A percentile compares a stretch with the other conserved stretches of the same genome.
These are phyloP conservation scores for Aspergillus novofumigatus DNA, from an alignment of 2,329 filamentous ascomycete genomes.

Conservation along the genomic window DNA sequence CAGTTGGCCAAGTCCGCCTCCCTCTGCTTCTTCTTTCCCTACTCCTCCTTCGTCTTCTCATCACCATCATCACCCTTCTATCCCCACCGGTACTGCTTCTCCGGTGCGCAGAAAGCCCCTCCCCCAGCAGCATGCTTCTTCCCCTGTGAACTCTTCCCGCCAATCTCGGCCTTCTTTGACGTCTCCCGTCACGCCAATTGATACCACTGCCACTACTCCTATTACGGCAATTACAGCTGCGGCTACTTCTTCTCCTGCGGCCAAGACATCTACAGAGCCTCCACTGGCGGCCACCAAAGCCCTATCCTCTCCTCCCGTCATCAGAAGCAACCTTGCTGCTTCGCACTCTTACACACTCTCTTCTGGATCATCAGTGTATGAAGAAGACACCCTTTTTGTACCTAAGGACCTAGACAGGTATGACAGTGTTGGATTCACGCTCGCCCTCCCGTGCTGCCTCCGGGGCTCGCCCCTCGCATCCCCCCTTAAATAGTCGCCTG, in stretches of 20 bases:
- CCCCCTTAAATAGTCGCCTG: conserved; percentile 2
- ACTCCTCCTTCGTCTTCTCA: conserved; percentile 9
- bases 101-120: conserved; percentile 53
- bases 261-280: conserved; percentile 18
- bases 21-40: conserved; percentile 13
- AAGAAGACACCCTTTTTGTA: conserved; percentile 27
- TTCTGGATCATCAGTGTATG: conserved; percentile 22
- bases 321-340: conserved; percentile 6
- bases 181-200: conserved; percentile 14
- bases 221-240: background rate
- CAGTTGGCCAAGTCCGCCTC: conserved; percentile 14
- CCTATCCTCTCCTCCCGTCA: background rate
- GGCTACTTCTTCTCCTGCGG: conserved; percentile 18
- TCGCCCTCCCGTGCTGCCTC: conserved; percentile 4
- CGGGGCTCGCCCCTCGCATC: background rate
- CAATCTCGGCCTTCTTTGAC: conserved; percentile 17
- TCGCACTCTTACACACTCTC: conserved; percentile 20
- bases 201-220: background rate
- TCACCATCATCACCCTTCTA: conserved; percentile 7
- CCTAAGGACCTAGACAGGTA: conserved; percentile 41
- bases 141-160: conserved; percentile 34
- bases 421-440: conserved; percentile 14
- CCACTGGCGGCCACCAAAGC: conserved; percentile 2
- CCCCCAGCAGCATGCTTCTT: conserved; percentile 42
- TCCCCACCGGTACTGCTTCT: conserved; percentile 39